phyloP scores from a whole-genome alignment of 768 basidiomycete species.

The Lyophyllum shimeji region DNA sequence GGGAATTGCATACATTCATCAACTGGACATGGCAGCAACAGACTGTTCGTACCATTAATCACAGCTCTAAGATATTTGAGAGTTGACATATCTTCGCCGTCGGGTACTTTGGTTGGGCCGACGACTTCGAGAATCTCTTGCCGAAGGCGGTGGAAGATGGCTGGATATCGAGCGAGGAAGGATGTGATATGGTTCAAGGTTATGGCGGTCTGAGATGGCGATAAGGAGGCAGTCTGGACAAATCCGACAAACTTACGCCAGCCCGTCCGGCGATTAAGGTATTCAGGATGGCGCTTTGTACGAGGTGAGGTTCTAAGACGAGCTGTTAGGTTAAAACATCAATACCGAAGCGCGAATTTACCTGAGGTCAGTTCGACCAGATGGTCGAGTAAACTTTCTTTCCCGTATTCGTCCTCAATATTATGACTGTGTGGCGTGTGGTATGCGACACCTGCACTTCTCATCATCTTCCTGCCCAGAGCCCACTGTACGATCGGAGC shows the following conservation, averaged over 20 bases:
- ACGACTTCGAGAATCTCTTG: constrained; percentile 40
- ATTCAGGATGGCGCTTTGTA: constrained; percentile 43
- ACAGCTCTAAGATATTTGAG: constrained; percentile 46
- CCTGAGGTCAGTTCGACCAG: constrained; percentile 8
- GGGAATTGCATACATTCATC: not conserved
- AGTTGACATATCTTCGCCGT: constrained; percentile 39
- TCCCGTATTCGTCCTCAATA: constrained; percentile 15
- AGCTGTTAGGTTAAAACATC: not conserved
- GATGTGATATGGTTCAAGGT: constrained; percentile 45
- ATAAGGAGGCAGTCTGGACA: not conserved
- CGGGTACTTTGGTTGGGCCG: constrained; percentile 32
- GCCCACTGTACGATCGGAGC: constrained; percentile 46
- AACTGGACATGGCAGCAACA: constrained; percentile 17
- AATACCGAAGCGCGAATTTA: not conserved
- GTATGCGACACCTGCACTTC: constrained; percentile 9
- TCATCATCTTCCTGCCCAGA: constrained; percentile 23
- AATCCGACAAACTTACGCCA: constrained; percentile 27
- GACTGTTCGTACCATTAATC: constrained; percentile 33
- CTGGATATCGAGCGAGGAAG: constrained; percentile 44
- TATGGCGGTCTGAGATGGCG: constrained; percentile 35
- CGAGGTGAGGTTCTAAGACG: constrained; percentile 23
- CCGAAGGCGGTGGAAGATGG: constrained; percentile 37
- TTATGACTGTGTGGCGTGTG: not conserved
- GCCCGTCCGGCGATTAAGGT: constrained; percentile 46
- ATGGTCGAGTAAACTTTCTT: constrained; percentile 22